These are phyloP conservation scores for Gastrolobium villosum DNA, from an alignment of 306 rosid genomes.

Conservation along the genomic window DNA sequence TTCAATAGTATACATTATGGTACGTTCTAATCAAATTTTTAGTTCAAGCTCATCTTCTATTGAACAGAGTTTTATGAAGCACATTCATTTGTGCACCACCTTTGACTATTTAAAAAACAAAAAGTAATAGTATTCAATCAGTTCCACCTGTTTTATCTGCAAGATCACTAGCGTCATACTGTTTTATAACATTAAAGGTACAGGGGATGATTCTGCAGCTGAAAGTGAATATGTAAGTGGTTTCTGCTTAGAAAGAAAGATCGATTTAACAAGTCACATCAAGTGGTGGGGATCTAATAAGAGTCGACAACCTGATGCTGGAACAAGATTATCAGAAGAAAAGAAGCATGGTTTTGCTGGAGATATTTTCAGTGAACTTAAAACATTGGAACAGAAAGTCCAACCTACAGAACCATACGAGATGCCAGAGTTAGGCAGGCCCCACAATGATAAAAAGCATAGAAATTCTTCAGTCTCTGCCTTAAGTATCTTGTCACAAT, in stretches of 20 bases:
- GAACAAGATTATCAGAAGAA: constrained; percentile 76
- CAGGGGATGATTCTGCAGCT: constrained; percentile 86
- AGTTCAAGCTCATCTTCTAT: constrained; percentile 40
- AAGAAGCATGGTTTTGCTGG: constrained; percentile 68
- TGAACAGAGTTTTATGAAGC: constrained; percentile 25
- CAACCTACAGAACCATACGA: constrained; percentile 90
- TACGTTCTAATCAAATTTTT: constrained; percentile 55
- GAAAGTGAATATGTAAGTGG: constrained; percentile 70
- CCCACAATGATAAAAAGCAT: constrained; percentile 62
- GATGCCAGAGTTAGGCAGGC: constrained; percentile 83
- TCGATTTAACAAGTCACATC: constrained; percentile 85
- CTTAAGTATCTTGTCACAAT: constrained; percentile 84
- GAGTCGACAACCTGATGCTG: constrained; percentile 67
- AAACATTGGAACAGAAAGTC: constrained; percentile 72
- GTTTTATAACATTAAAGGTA: constrained; percentile 50
- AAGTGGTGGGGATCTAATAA: constrained; percentile 97
- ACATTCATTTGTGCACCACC: constrained; percentile 15
- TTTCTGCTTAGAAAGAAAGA: constrained; percentile 82
- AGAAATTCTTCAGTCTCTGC: constrained; percentile 78
- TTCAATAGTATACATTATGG: constrained; percentile 77
- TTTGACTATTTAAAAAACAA: constrained; percentile 18
- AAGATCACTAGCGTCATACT: constrained; percentile 38
- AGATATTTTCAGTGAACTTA: constrained; percentile 80
- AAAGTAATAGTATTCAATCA: neutral
- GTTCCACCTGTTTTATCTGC: constrained; percentile 29